Percentiles rank a stretch among this genome's conserved stretches.
These are phyloP conservation scores for Breviolum minutum DNA, from an alignment of 73 alveolate species.

Conservation along the genomic window DNA sequence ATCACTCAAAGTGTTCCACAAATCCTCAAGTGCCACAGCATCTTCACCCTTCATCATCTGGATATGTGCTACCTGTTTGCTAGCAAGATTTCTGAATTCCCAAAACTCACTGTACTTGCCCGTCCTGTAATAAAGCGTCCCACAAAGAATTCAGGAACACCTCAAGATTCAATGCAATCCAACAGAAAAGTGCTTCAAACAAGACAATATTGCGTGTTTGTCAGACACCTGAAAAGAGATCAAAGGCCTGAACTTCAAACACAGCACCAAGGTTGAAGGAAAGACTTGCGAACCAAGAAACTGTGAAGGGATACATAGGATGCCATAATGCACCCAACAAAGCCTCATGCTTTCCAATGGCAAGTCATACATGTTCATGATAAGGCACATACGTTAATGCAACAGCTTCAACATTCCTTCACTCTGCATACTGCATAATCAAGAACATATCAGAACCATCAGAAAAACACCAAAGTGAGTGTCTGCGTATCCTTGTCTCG, in stretches of 20 bases:
- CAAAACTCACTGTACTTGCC: background rate
- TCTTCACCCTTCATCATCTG: too few species aligned
- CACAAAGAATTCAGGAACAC: conserved; percentile 31
- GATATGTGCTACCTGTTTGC: too few species aligned
- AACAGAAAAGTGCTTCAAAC: background rate
- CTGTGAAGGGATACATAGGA: conserved; percentile 59
- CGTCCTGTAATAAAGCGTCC: conserved; percentile 82
- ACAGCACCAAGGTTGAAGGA: background rate
- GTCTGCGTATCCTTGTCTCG: too few species aligned
- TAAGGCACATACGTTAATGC: too few species aligned
- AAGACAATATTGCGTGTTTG: background rate
- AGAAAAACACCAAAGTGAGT: too few species aligned
- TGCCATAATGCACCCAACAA: conserved; percentile 80
- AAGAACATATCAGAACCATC: too few species aligned
- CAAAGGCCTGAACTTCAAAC: too few species aligned
- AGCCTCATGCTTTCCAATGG: conserved; percentile 48
- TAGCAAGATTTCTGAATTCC: background rate
- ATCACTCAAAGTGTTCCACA: background rate
- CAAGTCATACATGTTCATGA: background rate
- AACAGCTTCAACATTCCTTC: too few species aligned
- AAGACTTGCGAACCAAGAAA: background rate
- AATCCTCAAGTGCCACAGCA: background rate
- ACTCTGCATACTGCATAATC: too few species aligned
- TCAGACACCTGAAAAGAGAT: too few species aligned
- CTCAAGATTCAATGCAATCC: background rate